These are phyloP conservation scores for Paramyrothecium roridum DNA, from an alignment of 2,329 filamentous ascomycete species.

Conservation along the genomic window DNA sequence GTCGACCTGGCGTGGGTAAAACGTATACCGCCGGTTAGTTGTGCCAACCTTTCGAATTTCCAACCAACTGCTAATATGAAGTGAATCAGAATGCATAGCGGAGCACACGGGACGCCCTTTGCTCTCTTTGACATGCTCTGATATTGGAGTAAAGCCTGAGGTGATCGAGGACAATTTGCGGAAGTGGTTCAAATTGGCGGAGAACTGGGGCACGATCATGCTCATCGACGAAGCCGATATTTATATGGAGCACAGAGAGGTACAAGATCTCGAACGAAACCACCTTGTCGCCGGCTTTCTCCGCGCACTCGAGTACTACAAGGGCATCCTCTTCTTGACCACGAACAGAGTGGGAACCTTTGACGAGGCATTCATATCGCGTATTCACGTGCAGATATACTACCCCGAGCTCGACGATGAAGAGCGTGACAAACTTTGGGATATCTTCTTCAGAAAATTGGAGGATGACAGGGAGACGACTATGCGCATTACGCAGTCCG, in stretches of 20 bases:
- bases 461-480: constrained; percentile 3
- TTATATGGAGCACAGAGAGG: constrained; percentile 11
- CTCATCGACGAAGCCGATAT: constrained; percentile 25
- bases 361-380: constrained; percentile 25
- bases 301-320: constrained; percentile 19
- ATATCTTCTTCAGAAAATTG: constrained; percentile 8
- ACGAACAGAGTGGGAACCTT: constrained; percentile 23
- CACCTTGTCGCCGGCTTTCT: constrained; percentile 1
- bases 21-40: background rate
- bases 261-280: constrained; percentile 11
- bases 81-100: background rate
- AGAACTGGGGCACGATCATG: constrained; percentile 21
- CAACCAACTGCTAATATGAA: too few relatives aligned
- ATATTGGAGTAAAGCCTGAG: constrained; percentile 9
- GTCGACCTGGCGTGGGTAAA: background rate
- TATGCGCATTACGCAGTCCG: constrained; percentile 1
- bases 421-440: constrained; percentile 19
- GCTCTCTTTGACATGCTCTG: constrained; percentile 12
- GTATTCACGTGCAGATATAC: constrained; percentile 22
- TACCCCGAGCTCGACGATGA: constrained; percentile 23
- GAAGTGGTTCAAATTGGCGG: constrained; percentile 12
- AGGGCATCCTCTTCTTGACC: constrained; percentile 25
- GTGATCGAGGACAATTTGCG: constrained; percentile 10
- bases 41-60: too few relatives aligned
- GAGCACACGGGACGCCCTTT: constrained; percentile 2